A percentile compares a stretch with the other conserved stretches of the same genome.
Evolutionary conservation across 2,329 filamentous ascomycete genomes (phyloP).

Genomic region (Colletotrichum sansevieriae): DNA sequence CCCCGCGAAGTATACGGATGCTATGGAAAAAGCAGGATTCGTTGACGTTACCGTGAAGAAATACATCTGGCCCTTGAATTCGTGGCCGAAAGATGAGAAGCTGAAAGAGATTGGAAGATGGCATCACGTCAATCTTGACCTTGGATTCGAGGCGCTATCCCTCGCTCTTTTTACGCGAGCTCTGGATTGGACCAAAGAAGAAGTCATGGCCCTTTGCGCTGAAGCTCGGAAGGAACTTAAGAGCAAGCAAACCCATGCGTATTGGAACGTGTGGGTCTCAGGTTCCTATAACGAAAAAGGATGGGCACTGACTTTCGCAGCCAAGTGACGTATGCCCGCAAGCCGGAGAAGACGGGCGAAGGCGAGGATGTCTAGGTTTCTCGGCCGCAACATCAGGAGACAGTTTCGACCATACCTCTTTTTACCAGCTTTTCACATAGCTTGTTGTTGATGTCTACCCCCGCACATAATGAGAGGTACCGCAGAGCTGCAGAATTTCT

Average conservation of each 20-base stretch:
- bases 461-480: too few species aligned
- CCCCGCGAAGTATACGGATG: slow-evolving; percentile 45
- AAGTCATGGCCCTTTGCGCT: slow-evolving; percentile 45
- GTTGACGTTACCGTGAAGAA: slow-evolving; percentile 16
- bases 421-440: too few species aligned
- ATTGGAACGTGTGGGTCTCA: slow-evolving; percentile 37
- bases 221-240: slow-evolving; percentile 45
- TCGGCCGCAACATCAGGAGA: too few species aligned
- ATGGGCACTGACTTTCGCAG: background rate
- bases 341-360: background rate
- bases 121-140: slow-evolving; percentile 47
- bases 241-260: slow-evolving; percentile 45
- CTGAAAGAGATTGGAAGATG: slow-evolving; percentile 35
- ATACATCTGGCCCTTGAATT: slow-evolving; percentile 39
- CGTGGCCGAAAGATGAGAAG: slow-evolving; percentile 42
- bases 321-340: background rate
- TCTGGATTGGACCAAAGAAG: slow-evolving; percentile 51
- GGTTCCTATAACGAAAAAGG: background rate
- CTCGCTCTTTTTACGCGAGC: slow-evolving; percentile 53
- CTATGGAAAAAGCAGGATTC: slow-evolving; percentile 31
- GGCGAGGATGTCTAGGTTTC: too few species aligned
- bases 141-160: slow-evolving; percentile 51
- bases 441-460: too few species aligned
- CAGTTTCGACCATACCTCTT: too few species aligned
- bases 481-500: too few species aligned